Evolutionary conservation across 768 basidiomycete species (phyloP), one percentile per base, ranked within the genome.

Genomic region (Botryobasidium botryosum): DNA sequence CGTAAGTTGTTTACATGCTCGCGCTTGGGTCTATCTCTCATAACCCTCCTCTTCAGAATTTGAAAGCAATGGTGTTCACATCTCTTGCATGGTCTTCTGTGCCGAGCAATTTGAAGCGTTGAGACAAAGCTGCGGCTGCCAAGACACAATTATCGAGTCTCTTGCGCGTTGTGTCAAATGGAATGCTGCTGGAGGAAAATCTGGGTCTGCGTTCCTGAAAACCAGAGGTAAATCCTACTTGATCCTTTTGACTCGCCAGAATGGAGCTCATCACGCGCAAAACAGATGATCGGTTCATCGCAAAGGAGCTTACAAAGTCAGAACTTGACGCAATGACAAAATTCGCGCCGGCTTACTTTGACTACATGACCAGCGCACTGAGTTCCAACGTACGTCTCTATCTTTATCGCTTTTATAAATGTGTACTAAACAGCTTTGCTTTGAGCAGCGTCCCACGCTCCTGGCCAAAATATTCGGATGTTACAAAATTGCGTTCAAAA

Each of bases 381-480:
- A 73, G 76, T 42, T 78, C 79, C 29, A 75, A 84, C 52, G 90
- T 91, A 27, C 47, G 80, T 63, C 7, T 33, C 8, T 5, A 1
- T 3, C 26, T 31, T 1, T 21, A n/a, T 5, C 26, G 13, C 45
- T 2, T 45, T 54, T 23, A 44, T 44, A 18, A 44, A 50, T 8
- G 28, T 44, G 21, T 40, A 51, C 33, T 24, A 38, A 8, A 6
- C 6, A 24, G 35, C 40, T 48, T 47, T 40, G 23, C 2, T 28
- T 21, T 17, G 26, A 42, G 2, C 53, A 92, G 86, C 82, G 87
- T 12, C 92, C 92, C 0, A 96, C 92, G 0, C 68, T 94, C 0
- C 68, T 99, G 5, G 92, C 94, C 28, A 97, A 97, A 63, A 81
- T 96, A 43, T 92, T 94, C 50, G 94, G 94, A 0, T 91, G 90